A percentile compares a stretch with the other conserved stretches of the same genome.
These are phyloP conservation scores for Rhizopogon sp. DNA, from an alignment of 768 basidiomycete species.

Conservation along the genomic window DNA sequence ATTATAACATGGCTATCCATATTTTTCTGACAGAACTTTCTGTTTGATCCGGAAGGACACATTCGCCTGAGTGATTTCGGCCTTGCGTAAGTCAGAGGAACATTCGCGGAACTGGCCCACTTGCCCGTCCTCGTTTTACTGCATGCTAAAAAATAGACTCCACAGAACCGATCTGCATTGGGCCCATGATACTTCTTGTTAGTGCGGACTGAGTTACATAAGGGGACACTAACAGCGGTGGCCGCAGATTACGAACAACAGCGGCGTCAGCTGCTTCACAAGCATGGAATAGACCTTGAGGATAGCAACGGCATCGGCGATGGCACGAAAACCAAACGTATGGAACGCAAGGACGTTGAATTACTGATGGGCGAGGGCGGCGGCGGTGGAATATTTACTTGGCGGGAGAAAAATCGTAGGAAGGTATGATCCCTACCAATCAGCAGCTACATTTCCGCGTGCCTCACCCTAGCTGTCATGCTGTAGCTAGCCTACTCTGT, in stretches of 20 bases:
- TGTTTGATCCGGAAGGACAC: conserved; percentile 91
- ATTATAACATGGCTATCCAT: conserved; percentile 19
- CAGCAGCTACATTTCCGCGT: conserved; percentile 16
- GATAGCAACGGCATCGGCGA: conserved; percentile 63
- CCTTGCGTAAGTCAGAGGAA: conserved; percentile 66
- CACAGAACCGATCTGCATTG: conserved; percentile 87
- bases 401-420: conserved; percentile 90
- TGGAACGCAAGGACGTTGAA: conserved; percentile 82
- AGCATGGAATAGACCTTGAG: conserved; percentile 93
- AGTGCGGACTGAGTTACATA: conserved; percentile 14
- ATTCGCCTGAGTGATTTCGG: conserved; percentile 96
- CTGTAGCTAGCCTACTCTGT: conserved; percentile 81
- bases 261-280: conserved; percentile 78
- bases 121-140: conserved; percentile 3
- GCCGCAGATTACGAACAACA: conserved; percentile 88
- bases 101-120: conserved; percentile 17
- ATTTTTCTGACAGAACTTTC: conserved; percentile 68
- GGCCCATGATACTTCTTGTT: conserved; percentile 94
- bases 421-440: conserved; percentile 53
- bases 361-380: conserved; percentile 78
- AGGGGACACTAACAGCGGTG: conserved; percentile 10
- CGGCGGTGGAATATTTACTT: conserved; percentile 86
- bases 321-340: conserved; percentile 68
- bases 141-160: conserved; percentile 15
- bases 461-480: conserved; percentile 18